These are phyloP conservation scores for Saksenaea vasiformis DNA, from an alignment of 371 early-diverging fungal genomes.

Conservation along the genomic window DNA sequence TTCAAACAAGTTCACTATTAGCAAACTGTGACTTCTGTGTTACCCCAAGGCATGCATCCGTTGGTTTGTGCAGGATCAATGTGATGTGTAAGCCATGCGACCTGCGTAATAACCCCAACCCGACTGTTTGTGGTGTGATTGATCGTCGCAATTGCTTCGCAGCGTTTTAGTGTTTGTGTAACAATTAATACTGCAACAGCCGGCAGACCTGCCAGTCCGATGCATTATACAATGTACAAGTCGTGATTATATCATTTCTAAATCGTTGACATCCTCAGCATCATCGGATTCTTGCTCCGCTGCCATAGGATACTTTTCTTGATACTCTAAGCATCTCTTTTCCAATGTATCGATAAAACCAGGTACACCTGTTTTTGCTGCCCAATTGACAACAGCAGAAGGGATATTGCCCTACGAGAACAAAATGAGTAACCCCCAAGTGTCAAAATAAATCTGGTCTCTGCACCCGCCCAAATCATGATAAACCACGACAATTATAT, in stretches of 20 bases:
- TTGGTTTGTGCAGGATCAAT: neutral
- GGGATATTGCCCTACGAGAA: slow-evolving; percentile 44
- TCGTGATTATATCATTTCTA: neutral
- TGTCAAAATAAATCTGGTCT: neutral
- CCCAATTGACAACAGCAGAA: slow-evolving; percentile 50
- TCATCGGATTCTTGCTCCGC: neutral
- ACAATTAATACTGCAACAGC: neutral
- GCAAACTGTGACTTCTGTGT: too few species aligned
- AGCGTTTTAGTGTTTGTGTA: neutral
- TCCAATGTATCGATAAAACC: slow-evolving; percentile 32
- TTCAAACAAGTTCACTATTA: too few species aligned
- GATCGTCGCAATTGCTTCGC: neutral
- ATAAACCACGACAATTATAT: neutral
- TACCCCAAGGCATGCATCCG: neutral
- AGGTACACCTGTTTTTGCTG: slow-evolving; percentile 49
- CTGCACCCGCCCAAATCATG: neutral
- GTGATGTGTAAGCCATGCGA: too few species aligned
- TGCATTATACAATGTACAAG: too few species aligned
- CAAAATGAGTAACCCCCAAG: neutral
- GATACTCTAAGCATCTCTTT: slow-evolving; percentile 22
- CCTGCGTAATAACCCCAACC: neutral
- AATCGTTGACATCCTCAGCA: neutral
- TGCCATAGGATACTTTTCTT: slow-evolving; percentile 16
- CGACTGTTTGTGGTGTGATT: neutral
- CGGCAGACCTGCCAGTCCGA: too few species aligned